Evolutionary conservation across 2,329 filamentous ascomycete species (phyloP), one percentile per base, ranked within the genome.

Genomic region (Westerdykella sp.): DNA sequence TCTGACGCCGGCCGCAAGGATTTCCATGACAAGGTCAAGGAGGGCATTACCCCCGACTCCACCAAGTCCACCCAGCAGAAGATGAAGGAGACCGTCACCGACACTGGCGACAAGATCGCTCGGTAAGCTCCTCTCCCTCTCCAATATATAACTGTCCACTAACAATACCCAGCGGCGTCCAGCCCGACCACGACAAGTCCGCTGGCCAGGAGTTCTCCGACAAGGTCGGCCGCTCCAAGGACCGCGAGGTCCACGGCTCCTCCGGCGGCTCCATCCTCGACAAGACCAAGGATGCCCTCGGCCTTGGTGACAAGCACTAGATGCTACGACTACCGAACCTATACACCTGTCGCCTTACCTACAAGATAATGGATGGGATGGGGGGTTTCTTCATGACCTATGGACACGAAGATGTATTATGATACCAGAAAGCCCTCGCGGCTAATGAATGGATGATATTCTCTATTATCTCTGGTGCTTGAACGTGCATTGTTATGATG

Each of bases 1-100:
- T 77, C 79, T 73, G 79, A 82, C 69, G 42, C 66, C 56, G 73
- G 72, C 60, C 78, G 79, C 76, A 82, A 83, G 69, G 77, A 79
- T 67, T 74, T 79, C 66, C 58, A 65, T 54, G 60, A 70, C 68
- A 75, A 80, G 75, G 67, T 73, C 49, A 66, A 69, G 60, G 77
- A 82, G 73, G 69, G 73, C 56, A 50, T 78, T 44, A 78, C 73
- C 55, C 79, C 80, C 46, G 73, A 82, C 64, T 72, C 72, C 60
- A 65, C 73, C 67, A 83, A 83, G 72, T 81, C 78, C 49, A 79
- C 77, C 55, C 67, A 73, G 57, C 69, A 80, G 51, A 79, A 81
- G 72, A 52, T 75, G 50, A 76, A 75, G 63, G 79, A 83, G 65
- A 62, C 65, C 43, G 39, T 76, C 59, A 81, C 77, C 49, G 76